Conservation (phyloP, 129 eudicot genomes). For the Centaurea solstitialis region DNA sequence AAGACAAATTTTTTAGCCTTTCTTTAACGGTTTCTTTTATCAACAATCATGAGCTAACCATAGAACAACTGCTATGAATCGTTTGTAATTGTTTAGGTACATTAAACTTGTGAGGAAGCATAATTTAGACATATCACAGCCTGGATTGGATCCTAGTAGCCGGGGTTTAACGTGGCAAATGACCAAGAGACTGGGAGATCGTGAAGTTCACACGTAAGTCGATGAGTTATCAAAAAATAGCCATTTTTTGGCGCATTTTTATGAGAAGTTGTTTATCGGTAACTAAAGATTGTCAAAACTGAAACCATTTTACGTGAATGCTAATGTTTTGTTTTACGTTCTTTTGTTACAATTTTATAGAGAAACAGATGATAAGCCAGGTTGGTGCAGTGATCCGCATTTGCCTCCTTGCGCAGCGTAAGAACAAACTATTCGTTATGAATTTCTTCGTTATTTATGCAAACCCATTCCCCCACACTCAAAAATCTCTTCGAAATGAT, state of each 20-base stretch:
- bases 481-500: not conserved
- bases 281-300: slow-evolving; percentile 8
- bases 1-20: not conserved
- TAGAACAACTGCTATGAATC: not conserved
- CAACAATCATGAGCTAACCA: not conserved
- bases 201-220: slow-evolving; percentile 88
- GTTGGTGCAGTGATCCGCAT: slow-evolving; percentile 87
- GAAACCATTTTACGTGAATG: not conserved
- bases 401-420: slow-evolving; percentile 97
- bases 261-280: not conserved
- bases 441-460: not conserved
- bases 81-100: slow-evolving; percentile 46
- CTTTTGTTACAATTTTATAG: slow-evolving; percentile 31
- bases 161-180: slow-evolving; percentile 72
- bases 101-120: slow-evolving; percentile 81
- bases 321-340: not conserved
- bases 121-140: slow-evolving; percentile 95
- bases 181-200: slow-evolving; percentile 64
- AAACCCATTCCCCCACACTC: not conserved
- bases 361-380: slow-evolving; percentile 67
- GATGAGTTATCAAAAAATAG: not conserved
- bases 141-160: slow-evolving; percentile 63
- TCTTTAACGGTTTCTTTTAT: not conserved
- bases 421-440: slow-evolving; percentile 10
- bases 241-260: not conserved